These are phyloP conservation scores for Vickermania ingenoplastis DNA, from an alignment of 208 protist genomes.

Conservation along the genomic window DNA sequence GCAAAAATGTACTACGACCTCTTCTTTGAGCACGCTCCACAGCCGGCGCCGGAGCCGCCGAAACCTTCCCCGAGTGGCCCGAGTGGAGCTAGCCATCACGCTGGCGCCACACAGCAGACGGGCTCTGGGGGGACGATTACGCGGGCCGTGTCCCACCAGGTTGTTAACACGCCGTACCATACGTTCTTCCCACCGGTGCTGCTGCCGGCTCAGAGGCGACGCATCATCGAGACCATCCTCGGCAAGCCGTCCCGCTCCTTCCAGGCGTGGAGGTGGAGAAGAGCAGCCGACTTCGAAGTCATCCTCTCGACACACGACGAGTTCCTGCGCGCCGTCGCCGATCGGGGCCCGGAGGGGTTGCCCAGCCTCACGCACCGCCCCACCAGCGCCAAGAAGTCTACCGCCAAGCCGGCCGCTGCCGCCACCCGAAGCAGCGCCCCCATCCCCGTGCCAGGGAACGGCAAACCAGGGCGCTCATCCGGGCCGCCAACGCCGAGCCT, in stretches of 20 bases:
- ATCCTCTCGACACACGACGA: neutral
- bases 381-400: neutral
- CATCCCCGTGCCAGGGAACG: neutral
- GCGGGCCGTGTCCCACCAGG: neutral
- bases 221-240: slow-evolving; percentile 29
- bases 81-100: neutral
- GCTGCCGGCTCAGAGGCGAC: slow-evolving; percentile 4
- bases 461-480: neutral
- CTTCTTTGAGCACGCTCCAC: slow-evolving; percentile 15
- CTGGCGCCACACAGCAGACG: neutral
- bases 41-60: slow-evolving; percentile 1
- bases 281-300: neutral
- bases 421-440: neutral
- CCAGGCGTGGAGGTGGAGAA: slow-evolving; percentile 21
- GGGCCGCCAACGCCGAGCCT: neutral
- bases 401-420: neutral
- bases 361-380: neutral
- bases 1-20: slow-evolving; percentile 31
- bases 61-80: neutral
- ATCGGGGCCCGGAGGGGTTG: neutral
- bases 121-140: neutral
- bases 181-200: slow-evolving; percentile 41
- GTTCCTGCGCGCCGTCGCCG: neutral
- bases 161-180: slow-evolving; percentile 33
- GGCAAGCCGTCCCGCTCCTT: slow-evolving; percentile 20